Evolutionary conservation across 352 stramenopile species (phyloP), one percentile per base, ranked within the genome.

Genomic region (Phytophthora lateralis): DNA sequence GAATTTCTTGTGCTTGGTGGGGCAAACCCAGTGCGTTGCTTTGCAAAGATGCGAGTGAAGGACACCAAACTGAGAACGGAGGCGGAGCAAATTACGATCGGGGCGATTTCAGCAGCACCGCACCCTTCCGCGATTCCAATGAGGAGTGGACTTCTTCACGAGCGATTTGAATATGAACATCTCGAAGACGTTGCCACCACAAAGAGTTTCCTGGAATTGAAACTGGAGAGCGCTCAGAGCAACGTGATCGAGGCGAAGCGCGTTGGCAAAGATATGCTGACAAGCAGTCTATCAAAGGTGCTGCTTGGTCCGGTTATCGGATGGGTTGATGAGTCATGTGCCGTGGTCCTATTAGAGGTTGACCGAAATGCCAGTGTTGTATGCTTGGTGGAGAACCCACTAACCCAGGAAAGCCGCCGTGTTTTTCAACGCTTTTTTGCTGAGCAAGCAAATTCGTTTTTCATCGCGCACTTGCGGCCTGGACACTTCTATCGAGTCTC

Each of bases 281-380:
- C 5, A n/a, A 47, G 45, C 6, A 60, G 58, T 17, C 57, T 62
- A 7, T 61, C 76, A 1, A 52, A 63, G 17, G 79, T 91, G 3
- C 52, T 91, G 10, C 10, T 90, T 5, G 86, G 86, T 7, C 86
- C 84, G 0, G 69, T 95, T n/a, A 60, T 95, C 4, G 84, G 86
- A 6, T 84, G 80, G 66, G 86, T 93, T 1, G 78, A 90, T 24
- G 73, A 75, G 1, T 69, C 60, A 3, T 86, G 76, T 32, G 77
- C 74, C 10, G 73, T 80, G 10, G 62, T 95, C 24, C 66, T 95
- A 0, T 64, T 93, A 12, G 86, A 95, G 52, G 54, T 93, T 8
- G 82, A 92, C 38, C 67, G 72, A 37, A 58, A 79, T 6, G 66
- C 73, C 11, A 74, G 86, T 27, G 41, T 95, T 34, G 62, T 77